Evolutionary conservation across 2,329 filamentous ascomycete species (phyloP).

Genomic region (Cryphonectria radicalis): DNA sequence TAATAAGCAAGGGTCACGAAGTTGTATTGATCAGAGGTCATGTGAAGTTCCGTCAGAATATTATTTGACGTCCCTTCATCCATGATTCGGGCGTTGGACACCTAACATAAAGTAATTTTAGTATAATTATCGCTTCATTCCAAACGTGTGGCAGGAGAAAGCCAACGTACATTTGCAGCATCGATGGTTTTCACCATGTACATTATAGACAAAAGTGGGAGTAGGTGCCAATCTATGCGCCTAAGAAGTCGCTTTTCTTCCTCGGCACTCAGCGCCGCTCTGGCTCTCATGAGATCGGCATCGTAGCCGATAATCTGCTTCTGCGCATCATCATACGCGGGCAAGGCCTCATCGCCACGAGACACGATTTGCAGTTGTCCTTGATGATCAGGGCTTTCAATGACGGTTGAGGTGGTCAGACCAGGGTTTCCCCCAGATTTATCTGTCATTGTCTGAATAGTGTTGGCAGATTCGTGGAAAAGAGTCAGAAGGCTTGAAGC

Average conservation of each 20-base stretch:
- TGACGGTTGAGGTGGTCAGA: not conserved
- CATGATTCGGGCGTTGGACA: conserved; percentile 49
- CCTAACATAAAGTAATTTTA: not conserved
- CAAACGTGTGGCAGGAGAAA: not conserved
- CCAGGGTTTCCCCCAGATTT: not conserved
- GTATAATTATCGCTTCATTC: not conserved
- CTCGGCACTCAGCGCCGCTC: not conserved
- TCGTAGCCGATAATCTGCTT: not conserved
- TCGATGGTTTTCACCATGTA: conserved; percentile 49
- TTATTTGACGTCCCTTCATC: conserved; percentile 45
- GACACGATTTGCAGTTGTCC: not conserved
- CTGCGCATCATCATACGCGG: not conserved
- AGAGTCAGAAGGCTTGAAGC: not conserved
- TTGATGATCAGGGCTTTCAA: not conserved
- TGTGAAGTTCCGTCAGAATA: conserved; percentile 45
- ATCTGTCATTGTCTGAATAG: not conserved
- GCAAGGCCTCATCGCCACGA: not conserved
- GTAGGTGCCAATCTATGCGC: conserved; percentile 47
- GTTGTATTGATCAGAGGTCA: conserved; percentile 47
- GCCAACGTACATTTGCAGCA: conserved; percentile 39
- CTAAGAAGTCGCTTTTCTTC: conserved; percentile 51
- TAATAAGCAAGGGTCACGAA: conserved; percentile 46
- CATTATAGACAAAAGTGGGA: conserved; percentile 46
- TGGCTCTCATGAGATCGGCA: not conserved
- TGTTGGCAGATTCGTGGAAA: not conserved